Conservation (phyloP, 2,329 filamentous ascomycete species). For the Fusarium mundagurra region DNA sequence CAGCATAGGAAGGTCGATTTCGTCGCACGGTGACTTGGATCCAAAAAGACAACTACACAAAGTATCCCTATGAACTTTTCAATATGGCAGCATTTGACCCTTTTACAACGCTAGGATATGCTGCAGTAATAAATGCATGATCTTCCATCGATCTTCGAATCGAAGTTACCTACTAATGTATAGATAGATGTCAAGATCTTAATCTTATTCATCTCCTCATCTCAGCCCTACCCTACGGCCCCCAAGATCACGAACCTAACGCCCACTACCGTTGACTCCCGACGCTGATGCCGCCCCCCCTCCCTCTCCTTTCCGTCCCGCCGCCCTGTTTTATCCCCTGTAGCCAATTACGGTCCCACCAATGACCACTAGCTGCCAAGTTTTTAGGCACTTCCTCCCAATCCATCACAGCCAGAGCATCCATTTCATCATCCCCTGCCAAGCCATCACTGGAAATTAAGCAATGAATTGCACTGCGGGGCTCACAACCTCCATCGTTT, state of each 20-base stretch:
- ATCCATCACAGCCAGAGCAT: not conserved
- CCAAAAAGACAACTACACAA: too few species aligned
- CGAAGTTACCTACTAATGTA: too few species aligned
- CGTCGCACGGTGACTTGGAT: too few species aligned
- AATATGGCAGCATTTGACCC: rapidly evolving
- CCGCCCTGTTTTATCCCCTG: not conserved
- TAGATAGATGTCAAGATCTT: too few species aligned
- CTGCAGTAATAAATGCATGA: rapidly evolving
- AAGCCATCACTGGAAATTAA: conserved; percentile 20
- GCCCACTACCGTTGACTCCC: too few species aligned
- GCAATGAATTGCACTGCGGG: conserved; percentile 4
- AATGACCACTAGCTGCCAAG: conserved; percentile 3
- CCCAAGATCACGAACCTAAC: not conserved
- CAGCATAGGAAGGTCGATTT: too few species aligned
- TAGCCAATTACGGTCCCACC: not conserved
- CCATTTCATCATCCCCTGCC: not conserved
- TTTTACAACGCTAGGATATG: rapidly evolving
- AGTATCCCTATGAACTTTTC: rapidly evolving
- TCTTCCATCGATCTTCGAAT: not conserved
- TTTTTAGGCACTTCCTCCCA: not conserved
- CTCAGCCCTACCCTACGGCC: conserved; percentile 5
- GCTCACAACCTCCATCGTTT: not conserved
- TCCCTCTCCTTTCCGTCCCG: not conserved
- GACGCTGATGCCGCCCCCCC: not conserved
- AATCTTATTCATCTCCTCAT: not conserved